Percentiles rank a stretch among this genome's conserved stretches.
Evolutionary conservation across 2,329 filamentous ascomycete species (phyloP).

Genomic region (Zopfia rhizophila): DNA sequence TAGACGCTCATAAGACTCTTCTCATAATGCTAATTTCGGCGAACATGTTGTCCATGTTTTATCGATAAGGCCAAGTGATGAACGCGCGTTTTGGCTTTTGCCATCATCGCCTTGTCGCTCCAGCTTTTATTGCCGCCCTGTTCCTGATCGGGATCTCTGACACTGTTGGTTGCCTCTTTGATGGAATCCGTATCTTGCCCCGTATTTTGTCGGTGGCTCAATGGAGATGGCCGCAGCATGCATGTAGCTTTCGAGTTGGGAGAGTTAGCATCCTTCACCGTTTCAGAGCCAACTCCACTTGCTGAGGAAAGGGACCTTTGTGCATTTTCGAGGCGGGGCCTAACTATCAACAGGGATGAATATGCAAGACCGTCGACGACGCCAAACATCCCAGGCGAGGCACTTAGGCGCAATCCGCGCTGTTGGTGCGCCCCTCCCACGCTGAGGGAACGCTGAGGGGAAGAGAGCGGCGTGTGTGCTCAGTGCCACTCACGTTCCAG

Average conservation of each 20-base stretch:
- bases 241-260: conserved; percentile 13
- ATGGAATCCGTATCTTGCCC: background rate
- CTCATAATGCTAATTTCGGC: too few species aligned
- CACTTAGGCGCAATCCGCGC: conserved; percentile 33
- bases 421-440: conserved; percentile 39
- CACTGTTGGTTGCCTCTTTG: too few species aligned
- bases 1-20: too few species aligned
- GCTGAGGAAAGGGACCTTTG: conserved; percentile 29
- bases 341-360: conserved; percentile 20
- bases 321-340: conserved; percentile 40
- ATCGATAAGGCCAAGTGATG: conserved; percentile 23
- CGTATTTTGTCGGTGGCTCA: conserved; percentile 18
- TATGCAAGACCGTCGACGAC: conserved; percentile 16
- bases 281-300: conserved; percentile 40
- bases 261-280: conserved; percentile 37
- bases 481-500: conserved; percentile 18
- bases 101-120: conserved; percentile 6
- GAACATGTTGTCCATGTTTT: too few species aligned
- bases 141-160: conserved; percentile 13
- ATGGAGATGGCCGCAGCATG: conserved; percentile 23
- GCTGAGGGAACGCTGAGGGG: conserved; percentile 24
- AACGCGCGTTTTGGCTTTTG: conserved; percentile 31
- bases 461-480: conserved; percentile 28
- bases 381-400: conserved; percentile 14
- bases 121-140: conserved; percentile 8